Base-by-base conservation (phyloP, 2,329 filamentous ascomycete species). In the Cytospora piceae region DNA sequence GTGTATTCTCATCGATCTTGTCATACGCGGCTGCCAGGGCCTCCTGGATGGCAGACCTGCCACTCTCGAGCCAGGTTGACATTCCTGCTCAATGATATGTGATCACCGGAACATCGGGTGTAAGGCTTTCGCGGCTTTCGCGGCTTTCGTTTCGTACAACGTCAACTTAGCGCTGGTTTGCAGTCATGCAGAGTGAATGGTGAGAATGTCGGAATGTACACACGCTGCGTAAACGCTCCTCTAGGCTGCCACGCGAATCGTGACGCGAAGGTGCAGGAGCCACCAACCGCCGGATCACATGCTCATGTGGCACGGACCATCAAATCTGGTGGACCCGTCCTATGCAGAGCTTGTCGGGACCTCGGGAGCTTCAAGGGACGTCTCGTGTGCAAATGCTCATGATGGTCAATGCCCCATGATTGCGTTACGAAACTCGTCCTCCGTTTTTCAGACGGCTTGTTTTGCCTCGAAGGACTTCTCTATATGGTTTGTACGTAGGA, bases 11-110 rank as follows among this genome's bases (percentile, higher is more conserved):
- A 53, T 79, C 78, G 57, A 83, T 76, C 29, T 75, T 71, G 65
- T 78, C 73, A 65, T 79, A 81, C 11, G 77, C 77, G 37, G 73
- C 70, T n/a, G 71, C 71, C 9, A 83, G 69, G 37, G 79, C 79
- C 67, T 78, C 74, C 22, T 80, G 72, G 17, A 83, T 70, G 31
- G 77, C 74, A 56, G 77, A 73, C 12, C 79, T 77, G 31, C 79
- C 79, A 42, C 71, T 73, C 49, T 71, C 69, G 54, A 80, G 76
- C 77, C 78, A 81, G 66, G 72, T 76, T 46, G 77, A 72, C 79
- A 82, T 81, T 29, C 51, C 66, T 49, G 53, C 22, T 64, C 52
- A 58, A 52, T 24, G 3, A 20, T n/a, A 39, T 15, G 51, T 6
- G 37, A 3, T 9, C 51, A 39, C 54, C 24, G 53, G 17, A 20